Base-by-base conservation (phyloP, 352 stramenopile genomes). In the Phytophthora ohioensis region DNA sequence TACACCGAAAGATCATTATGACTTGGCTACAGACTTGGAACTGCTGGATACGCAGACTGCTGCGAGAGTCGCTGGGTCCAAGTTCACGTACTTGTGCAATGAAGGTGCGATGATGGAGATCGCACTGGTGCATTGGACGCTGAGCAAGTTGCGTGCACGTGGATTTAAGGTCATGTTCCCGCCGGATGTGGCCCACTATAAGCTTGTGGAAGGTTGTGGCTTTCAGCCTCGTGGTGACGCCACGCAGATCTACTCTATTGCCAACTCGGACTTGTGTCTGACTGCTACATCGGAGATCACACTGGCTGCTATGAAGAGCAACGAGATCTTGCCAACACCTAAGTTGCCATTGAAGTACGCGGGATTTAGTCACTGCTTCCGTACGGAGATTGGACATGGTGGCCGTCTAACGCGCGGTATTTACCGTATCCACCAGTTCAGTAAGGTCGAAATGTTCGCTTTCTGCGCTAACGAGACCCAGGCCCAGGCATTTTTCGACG, bases 351-450 rank as follows among this genome's bases (percentile, higher is more conserved):
- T 95, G 15, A 88, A 90, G 66, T 83, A 91, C 53, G 91, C 88
- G 15, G 90, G 84, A 43, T 94, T 97, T 30, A 92, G 84, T 39
- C 89, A 96, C 73, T 97, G 91, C 61, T 97, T 97, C 76, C 87
- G 91, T 45, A 94, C 87, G 5, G 91, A 97, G 64, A 93, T 91
- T 51, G 91, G 91, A 13, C 84, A 91, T 59, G 85, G 85, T 35
- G 91, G 91, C 10, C 84, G 81, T 21, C 74, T 76, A n/a, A 91
- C 79, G 21, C 81, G 85, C 21, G 91, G 91, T 3, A 87, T 97
- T 43, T 97, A 96, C 67, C 89, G 91, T 32, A 91, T 97, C 66
- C 91, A 97, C 72, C 91, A 97, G 70, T 97, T 97, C 64, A 91
- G 74, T 69, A 97, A 97, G 58, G 89, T 96, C 15, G 91, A 97